Base-by-base conservation (phyloP, 2,329 filamentous ascomycete species). In the Lasiodiplodia citricola region DNA sequence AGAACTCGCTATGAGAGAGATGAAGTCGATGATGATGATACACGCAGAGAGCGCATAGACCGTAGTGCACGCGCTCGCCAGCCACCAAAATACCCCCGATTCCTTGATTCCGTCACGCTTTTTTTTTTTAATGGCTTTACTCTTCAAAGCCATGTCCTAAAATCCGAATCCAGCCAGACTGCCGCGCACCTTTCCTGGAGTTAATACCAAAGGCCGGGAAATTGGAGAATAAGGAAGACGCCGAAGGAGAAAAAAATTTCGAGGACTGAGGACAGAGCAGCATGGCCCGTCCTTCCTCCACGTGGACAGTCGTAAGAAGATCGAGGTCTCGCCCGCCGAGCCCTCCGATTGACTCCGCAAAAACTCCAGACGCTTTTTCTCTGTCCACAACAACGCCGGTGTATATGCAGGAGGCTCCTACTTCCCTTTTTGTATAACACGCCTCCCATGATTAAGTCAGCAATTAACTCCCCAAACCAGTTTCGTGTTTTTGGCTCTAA, bases 311-410 rank as follows among this genome's bases (percentile, higher is more conserved):
- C 56, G 7, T 25, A 37, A 58, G 23, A 35, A 41, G 38, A 62
- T n/a, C 18, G 57, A 54, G 55, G 55, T 6, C n/a, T 52, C 47
- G n/a, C 38, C 60, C 47, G 25, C 31, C 16, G 44, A 52, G 60
- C 18, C 58, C 47, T 25, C 60, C 28, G 37, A 38, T 50, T 52
- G 60, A 38, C 60, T 38, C 28, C 60, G 60, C 60, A 52, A 28
- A 18, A 64, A 64, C 60, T 64, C 60, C 60, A 64, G 60, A 64
- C 60, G 60, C 60, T 64, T 64, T 64, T 64, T 52, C 58, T 47
- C 51, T 37, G 47, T 38, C 60, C 60, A 64, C 60, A 38, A 28
- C 58, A 63, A 64, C 60, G 60, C 60, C 60, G 60, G 47, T 64
- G 60, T 54, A 64, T 52, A 64, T 64, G 60, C 60, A 64, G 60